Conservation (phyloP, 768 basidiomycete genomes). For the Tulasnella sp. region DNA sequence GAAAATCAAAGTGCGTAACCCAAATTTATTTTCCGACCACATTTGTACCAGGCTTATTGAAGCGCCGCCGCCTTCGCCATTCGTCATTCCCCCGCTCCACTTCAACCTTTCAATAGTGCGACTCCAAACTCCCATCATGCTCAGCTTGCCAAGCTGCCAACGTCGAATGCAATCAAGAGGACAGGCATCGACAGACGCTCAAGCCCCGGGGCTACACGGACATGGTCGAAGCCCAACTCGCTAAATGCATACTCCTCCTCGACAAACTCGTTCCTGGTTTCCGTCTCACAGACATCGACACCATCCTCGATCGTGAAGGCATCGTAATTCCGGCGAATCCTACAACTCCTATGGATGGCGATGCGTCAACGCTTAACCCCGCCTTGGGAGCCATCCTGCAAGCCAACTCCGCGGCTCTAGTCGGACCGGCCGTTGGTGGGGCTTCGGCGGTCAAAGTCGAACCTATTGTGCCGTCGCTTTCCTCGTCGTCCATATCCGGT, state of each 20-base stretch:
- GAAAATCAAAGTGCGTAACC: slow-evolving; percentile 86
- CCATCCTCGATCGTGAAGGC: slow-evolving; percentile 37
- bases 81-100: slow-evolving; percentile 26
- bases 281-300: slow-evolving; percentile 56
- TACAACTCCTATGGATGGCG: neutral
- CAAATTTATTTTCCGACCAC: slow-evolving; percentile 70
- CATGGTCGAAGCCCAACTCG: slow-evolving; percentile 69
- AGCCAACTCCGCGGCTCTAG: slow-evolving; percentile 4
- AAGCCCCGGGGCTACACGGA: slow-evolving; percentile 80
- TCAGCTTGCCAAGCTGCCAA: slow-evolving; percentile 77
- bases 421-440: neutral
- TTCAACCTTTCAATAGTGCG: slow-evolving; percentile 48
- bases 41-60: slow-evolving; percentile 23
- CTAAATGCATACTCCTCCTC: slow-evolving; percentile 70
- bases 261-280: slow-evolving; percentile 64
- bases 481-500: slow-evolving; percentile 24
- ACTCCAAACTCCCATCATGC: slow-evolving; percentile 82
- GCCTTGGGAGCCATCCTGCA: slow-evolving; percentile 12
- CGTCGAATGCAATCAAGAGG: slow-evolving; percentile 76
- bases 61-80: slow-evolving; percentile 24
- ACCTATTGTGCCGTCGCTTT: slow-evolving; percentile 2
- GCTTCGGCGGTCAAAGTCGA: slow-evolving; percentile 8
- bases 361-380: neutral
- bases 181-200: slow-evolving; percentile 78
- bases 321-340: neutral